phyloP scores from a whole-genome alignment of 2,329 filamentous ascomycete species.

The Lecanicillium sp. region DNA sequence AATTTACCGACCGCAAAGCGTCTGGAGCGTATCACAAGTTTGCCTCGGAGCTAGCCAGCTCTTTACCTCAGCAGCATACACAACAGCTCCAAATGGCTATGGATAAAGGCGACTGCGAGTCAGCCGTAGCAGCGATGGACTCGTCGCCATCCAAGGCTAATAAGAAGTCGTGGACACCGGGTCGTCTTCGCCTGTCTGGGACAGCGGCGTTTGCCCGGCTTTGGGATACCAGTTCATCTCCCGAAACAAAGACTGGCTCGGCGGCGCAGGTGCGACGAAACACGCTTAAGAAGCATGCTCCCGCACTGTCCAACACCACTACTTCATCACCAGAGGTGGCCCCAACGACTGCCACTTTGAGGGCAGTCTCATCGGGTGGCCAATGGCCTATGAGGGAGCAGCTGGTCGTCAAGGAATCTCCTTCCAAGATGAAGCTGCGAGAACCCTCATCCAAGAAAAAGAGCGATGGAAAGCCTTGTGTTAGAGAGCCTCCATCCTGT shows the following conservation, averaged over 20 bases:
- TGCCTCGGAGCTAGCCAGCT: constrained; percentile 21
- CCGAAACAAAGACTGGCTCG: not conserved
- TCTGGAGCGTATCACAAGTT: constrained; percentile 28
- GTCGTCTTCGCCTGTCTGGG: not conserved
- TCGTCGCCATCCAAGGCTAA: not conserved
- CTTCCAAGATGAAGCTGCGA: too few relatives aligned
- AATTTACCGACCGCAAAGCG: constrained; percentile 21
- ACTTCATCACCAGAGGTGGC: too few relatives aligned
- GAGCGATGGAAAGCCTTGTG: too few relatives aligned
- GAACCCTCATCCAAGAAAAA: too few relatives aligned
- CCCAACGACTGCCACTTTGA: too few relatives aligned
- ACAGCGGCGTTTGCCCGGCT: constrained; percentile 4
- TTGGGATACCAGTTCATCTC: not conserved
- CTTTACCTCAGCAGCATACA: not conserved
- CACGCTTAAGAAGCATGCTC: constrained; percentile 3
- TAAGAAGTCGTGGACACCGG: not conserved
- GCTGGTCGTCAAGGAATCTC: too few relatives aligned
- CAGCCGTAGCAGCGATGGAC: too few relatives aligned
- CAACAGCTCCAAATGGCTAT: not conserved
- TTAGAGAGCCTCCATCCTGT: too few relatives aligned
- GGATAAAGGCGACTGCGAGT: too few relatives aligned
- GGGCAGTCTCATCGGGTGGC: too few relatives aligned
- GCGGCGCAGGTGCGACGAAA: not conserved
- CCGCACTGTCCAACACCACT: too few relatives aligned
- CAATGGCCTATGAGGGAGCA: too few relatives aligned